A percentile compares a stretch with the other conserved stretches of the same genome.
Evolutionary conservation across 495 filamentous ascomycete species (phyloP).

Genomic region (Xylaria nigripes): DNA sequence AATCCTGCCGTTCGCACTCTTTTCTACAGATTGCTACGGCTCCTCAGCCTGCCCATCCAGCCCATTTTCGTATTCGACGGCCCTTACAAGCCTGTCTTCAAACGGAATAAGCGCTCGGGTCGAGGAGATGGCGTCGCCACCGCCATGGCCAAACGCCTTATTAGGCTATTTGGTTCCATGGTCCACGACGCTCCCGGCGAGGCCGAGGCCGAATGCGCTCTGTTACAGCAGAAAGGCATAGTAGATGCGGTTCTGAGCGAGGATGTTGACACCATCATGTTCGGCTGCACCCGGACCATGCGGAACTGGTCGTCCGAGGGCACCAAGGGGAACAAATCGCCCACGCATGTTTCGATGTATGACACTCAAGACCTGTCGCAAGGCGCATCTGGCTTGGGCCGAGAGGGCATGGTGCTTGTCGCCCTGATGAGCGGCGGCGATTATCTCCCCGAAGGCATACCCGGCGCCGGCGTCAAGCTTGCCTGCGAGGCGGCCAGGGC

Average conservation of each 20-base stretch:
- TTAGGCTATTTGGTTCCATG: conserved; percentile 77
- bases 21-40: conserved; percentile 82
- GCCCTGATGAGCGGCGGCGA: conserved; percentile 95
- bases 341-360: conserved; percentile 84
- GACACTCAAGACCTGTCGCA: conserved; percentile 46
- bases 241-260: conserved; percentile 96
- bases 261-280: conserved; percentile 98
- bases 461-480: conserved; percentile 75
- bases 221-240: conserved; percentile 71
- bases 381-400: conserved; percentile 52
- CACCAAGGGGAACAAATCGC: conserved; percentile 50
- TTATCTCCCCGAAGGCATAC: conserved; percentile 83
- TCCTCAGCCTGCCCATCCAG: conserved; percentile 70
- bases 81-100: conserved; percentile 80
- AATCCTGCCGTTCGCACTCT: conserved; percentile 90
- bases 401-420: conserved; percentile 87
- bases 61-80: conserved; percentile 97
- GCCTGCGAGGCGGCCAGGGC: conserved; percentile 86
- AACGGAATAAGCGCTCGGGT: conserved; percentile 63
- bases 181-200: conserved; percentile 87
- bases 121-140: conserved; percentile 41
- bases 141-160: conserved; percentile 66
- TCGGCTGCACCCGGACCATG: conserved; percentile 70
- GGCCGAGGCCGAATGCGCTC: conserved; percentile 92
- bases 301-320: conserved; percentile 78